Conservation (phyloP, 2,329 filamentous ascomycete genomes). For the Fusarium lateritium region DNA sequence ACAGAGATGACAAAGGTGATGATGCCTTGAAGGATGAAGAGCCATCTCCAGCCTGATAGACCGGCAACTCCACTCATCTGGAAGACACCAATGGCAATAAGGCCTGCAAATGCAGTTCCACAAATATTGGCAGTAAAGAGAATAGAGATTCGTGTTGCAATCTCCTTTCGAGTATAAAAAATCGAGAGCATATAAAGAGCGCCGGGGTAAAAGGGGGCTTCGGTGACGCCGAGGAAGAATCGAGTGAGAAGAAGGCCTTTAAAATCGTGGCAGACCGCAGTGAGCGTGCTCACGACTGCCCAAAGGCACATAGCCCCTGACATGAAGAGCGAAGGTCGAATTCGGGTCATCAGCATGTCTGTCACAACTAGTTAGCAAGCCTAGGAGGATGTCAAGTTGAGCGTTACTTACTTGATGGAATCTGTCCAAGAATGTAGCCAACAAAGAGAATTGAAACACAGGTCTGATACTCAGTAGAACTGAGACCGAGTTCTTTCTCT, state of each 20-base stretch:
- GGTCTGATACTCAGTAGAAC: slow-evolving; percentile 53
- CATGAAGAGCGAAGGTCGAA: slow-evolving; percentile 62
- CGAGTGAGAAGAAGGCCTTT: slow-evolving; percentile 58
- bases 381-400: slow-evolving; percentile 41
- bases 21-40: slow-evolving; percentile 51
- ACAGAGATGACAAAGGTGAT: slow-evolving; percentile 48
- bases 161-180: slow-evolving; percentile 68
- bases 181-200: slow-evolving; percentile 61
- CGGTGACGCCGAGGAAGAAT: slow-evolving; percentile 59
- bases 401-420: slow-evolving; percentile 51
- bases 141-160: slow-evolving; percentile 59
- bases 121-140: slow-evolving; percentile 59
- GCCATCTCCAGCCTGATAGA: slow-evolving; percentile 52
- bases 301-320: slow-evolving; percentile 55
- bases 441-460: slow-evolving; percentile 55
- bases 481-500: slow-evolving; percentile 65
- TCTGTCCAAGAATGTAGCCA: slow-evolving; percentile 54
- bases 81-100: slow-evolving; percentile 61
- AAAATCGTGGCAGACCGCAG: slow-evolving; percentile 59
- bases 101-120: slow-evolving; percentile 58
- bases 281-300: slow-evolving; percentile 59
- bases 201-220: slow-evolving; percentile 58
- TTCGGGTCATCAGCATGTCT: slow-evolving; percentile 58
- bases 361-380: slow-evolving; percentile 55
- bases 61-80: slow-evolving; percentile 45